Base-by-base conservation (phyloP, 148 eudicot genomes). In the Chenopodium album region DNA sequence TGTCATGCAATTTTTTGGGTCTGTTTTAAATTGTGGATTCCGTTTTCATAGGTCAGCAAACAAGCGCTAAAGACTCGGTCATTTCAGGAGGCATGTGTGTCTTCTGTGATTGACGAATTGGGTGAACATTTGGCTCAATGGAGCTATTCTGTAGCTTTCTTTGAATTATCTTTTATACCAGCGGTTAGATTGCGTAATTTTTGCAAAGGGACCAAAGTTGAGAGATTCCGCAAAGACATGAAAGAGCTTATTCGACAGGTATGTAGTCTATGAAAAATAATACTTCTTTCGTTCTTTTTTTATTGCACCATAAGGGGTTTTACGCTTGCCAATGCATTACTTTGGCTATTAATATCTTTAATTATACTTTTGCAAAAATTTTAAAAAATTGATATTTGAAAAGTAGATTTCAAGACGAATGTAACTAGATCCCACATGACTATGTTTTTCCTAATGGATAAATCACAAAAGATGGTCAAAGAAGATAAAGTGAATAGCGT, bases 81-180 rank as follows among this genome's bases (percentile, higher is more conserved):
- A 60, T 96, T 94, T 77, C 99, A 96, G 77, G 99, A 96, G 87
- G 93, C 97, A 68, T 96, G 95, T 81, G 94, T 94, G 65, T 83
- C 88, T 78, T 83, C 93, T 83, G 98, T 96, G 80, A 88, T 91
- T 77, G 98, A 96, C 80, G 97, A 94, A 85, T 90, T 96, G 59
- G 89, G 92, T 44, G 97, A 94, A 78, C 99, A 94, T 91, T 88
- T 96, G 78, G 90, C 98, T 80, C 95, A 94, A 50, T 96, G 98
- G 98, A 94, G 99, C 88, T 92, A 90, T 78, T 96, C 98, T 80
- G 88, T 91, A 84, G 93, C 97, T 79, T 94, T 94, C 91, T 88
- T 87, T 83, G 99, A 96, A 84, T 78, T 94, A 78, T 96, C 99
- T 73, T 94, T 89, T 81, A 85, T 94, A 77, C 99, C 99, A 68